Conservation (phyloP, 2,329 filamentous ascomycete species). For the Rutstroemia sydowiana region DNA sequence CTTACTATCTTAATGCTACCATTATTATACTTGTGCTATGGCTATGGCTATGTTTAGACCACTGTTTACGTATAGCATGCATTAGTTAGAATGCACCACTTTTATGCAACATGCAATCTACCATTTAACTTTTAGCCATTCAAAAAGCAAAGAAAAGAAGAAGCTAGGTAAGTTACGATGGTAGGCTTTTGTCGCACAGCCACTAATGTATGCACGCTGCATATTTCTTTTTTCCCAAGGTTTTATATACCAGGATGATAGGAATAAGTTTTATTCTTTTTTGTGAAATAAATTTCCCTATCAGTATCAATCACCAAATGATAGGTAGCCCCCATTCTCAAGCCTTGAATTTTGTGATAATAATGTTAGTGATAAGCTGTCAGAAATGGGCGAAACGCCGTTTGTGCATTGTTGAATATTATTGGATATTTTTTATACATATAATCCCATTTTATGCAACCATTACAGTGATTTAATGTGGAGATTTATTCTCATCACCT, state of each 20-base stretch:
- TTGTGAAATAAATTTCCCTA: too few species aligned
- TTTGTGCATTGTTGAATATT: conserved; percentile 2
- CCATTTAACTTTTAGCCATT: background rate
- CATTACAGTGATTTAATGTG: background rate
- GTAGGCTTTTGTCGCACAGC: too few species aligned
- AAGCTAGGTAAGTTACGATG: too few species aligned
- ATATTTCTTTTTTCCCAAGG: too few species aligned
- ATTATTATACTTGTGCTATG: background rate
- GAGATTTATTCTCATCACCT: conserved; percentile 1
- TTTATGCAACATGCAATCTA: conserved; percentile 8
- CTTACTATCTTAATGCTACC: background rate
- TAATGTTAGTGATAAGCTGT: background rate
- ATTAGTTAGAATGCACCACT: background rate
- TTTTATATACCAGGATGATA: too few species aligned
- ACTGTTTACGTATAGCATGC: background rate
- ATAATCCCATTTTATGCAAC: conserved; percentile 5
- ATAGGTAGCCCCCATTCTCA: background rate
- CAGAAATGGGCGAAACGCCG: conserved; percentile 7
- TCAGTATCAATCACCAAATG: too few species aligned
- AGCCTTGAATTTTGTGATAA: background rate
- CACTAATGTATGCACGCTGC: too few species aligned
- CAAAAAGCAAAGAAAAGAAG: background rate
- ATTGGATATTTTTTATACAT: too few species aligned
- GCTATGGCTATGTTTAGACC: conserved; percentile 10
- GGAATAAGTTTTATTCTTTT: too few species aligned